Evolutionary conservation across 805 yeast genomes (phyloP), one percentile per base, ranked within the genome.

Genomic region (fission yeast (Schizosaccharomyces pombe)): DNA sequence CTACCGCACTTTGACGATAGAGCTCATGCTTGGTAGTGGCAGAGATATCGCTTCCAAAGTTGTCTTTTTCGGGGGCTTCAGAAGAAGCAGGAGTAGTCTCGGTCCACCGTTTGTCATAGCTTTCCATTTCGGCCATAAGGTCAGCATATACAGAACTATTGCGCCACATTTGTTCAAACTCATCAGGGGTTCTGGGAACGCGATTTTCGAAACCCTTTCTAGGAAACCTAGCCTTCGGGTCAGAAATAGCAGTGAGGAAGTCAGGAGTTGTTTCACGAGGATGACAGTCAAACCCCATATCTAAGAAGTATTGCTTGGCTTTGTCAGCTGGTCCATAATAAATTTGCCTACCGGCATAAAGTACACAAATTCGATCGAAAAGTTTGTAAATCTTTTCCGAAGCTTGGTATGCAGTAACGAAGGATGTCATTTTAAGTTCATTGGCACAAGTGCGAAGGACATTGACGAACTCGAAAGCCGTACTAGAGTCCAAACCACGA

Each of bases 401-500:
- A 56, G 82, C 80, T 65, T 79, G 84, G 64, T 77, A 77, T 53
- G 81, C 77, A 30, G 89, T 82, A 53, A 81, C 79, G 49, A 79
- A 70, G 1, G 83, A 78, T 4, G 81, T 70, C 12, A 75, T 68
- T 26, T 72, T 70, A 56, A 73, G 64, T 53, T 79, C 66, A 34
- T 70, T 66, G 2, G 85, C 79, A n/a, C 76, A 68, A 2, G 77
- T 73, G 60, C 82, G 77, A 57, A 83, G 70, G 22, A 85, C 80
- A 57, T 76, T 71, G 43, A 81, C 72, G 61, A 77, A 83, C 63
- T 82, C 87, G 58, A 80, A 70, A 2, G 94, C 93, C 47, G 91
- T 82, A 9, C 91, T 82, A 3, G 91, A 74, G 67, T 83, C 94
- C 57, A 84, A 71, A 61, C 94, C 94, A 69, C 91, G 76, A 4